Base-by-base conservation (phyloP, 2,329 filamentous ascomycete species). In the Trichoderma citrinoviride region DNA sequence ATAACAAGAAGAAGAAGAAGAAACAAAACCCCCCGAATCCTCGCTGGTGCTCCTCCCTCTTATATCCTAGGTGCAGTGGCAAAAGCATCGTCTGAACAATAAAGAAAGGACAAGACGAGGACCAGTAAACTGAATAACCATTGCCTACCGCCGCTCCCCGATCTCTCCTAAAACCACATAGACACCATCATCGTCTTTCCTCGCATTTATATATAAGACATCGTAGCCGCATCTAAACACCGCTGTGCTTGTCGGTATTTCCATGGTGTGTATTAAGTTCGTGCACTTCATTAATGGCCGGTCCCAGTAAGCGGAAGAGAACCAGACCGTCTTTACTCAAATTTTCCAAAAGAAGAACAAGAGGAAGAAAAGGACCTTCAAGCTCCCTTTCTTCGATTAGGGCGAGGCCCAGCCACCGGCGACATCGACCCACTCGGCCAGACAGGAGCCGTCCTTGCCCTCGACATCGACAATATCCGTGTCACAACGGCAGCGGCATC, bases 381-480 rank as follows among this genome's bases (percentile, higher is more conserved):
- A 27, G 40, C 40, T 53, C 43, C 15, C 21, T 49, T 55, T 43
- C 2, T 15, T 50, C 25, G 21, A 60, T 77, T 74, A 82, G 60
- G 80, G 79, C 67, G 80, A 81, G 65, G 91, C 87, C 92, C 93
- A 99, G 66, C 95, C 95, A 71, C 95, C 95, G 54, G 93, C 94
- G 71, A 97, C 93, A 67, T 97, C 92, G 15, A 99, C 95, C 95
- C 95, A 99, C 79, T 99, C 93, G 10, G 92, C 86, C 64, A 97
- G 82, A 79, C 95, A 99, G 70, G 92, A 97, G 67, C 95, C 95
- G 76, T 96, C 91, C 79, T 98, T 99, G 77, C 93, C 93, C 80
- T 99, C 95, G 27, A 99, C 93, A 74, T 99, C 95, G 60, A 94
- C 92, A 74, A 98, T 96, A 75, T 99, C 95, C 4, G 93, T 97